phyloP scores from a whole-genome alignment of 495 filamentous ascomycete species.

The Neurospora discreta region DNA sequence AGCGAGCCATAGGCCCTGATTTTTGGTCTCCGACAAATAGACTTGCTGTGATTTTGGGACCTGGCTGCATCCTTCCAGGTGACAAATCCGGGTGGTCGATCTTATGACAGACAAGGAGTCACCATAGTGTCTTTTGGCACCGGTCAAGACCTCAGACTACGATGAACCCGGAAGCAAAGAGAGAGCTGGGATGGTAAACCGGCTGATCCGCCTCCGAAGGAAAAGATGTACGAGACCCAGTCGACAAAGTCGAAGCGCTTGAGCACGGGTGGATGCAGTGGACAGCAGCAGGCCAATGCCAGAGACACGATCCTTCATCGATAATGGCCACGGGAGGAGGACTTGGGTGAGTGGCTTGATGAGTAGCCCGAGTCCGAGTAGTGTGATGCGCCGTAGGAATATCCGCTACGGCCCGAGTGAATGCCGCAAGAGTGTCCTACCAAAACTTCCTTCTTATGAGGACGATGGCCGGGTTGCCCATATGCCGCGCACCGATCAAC shows the following conservation, averaged over 20 bases:
- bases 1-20: not conserved
- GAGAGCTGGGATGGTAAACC: not conserved
- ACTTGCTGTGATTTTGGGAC: not conserved
- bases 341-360: not conserved
- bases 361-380: not conserved
- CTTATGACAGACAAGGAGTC: not conserved
- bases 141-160: not conserved
- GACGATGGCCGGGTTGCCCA: conserved; percentile 20
- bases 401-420: not conserved
- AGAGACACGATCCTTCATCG: not conserved
- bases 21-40: not conserved
- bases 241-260: not conserved
- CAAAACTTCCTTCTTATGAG: not conserved
- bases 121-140: not conserved
- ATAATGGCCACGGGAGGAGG: not conserved
- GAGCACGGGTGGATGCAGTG: not conserved
- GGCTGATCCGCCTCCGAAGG: not conserved
- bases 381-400: not conserved
- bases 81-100: not conserved
- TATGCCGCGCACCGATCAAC: conserved; percentile 63
- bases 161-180: not conserved
- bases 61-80: not conserved
- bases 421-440: not conserved
- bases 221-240: not conserved
- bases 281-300: not conserved